Conservation (phyloP, 345 rosid genomes). For the Balakata baccata region DNA sequence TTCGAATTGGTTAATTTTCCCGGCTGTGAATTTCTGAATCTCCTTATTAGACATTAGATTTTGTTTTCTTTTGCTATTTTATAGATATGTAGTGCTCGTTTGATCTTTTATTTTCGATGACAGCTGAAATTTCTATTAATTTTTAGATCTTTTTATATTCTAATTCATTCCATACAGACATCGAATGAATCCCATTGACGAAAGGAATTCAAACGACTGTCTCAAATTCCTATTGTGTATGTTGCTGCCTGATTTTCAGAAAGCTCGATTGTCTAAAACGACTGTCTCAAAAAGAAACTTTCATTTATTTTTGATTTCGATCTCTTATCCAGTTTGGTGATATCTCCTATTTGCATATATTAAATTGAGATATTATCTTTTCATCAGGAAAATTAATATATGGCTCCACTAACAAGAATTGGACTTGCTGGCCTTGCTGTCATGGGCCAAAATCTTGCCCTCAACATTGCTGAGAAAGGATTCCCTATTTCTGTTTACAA, state of each 20-base stretch:
- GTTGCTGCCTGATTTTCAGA: neutral
- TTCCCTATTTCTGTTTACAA: slow-evolving; percentile 22
- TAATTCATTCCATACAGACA: neutral
- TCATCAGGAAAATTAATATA: slow-evolving; percentile 5
- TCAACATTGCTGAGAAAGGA: slow-evolving; percentile 25
- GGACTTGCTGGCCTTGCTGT: slow-evolving; percentile 22
- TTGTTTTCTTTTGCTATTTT: neutral
- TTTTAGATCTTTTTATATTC: neutral
- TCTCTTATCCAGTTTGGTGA: neutral
- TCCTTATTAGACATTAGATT: neutral
- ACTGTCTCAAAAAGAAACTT: no score
- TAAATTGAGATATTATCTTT: neutral
- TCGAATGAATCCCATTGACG: neutral
- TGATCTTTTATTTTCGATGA: neutral
- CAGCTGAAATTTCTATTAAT: neutral
- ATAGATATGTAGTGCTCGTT: neutral
- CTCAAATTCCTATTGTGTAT: neutral
- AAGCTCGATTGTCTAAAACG: no score
- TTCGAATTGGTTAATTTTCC: no score
- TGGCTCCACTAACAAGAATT: slow-evolving; percentile 15
- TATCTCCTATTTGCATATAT: neutral
- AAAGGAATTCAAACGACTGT: neutral
- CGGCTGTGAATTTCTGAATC: neutral
- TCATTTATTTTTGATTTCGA: neutral
- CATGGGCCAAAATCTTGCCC: slow-evolving; percentile 28